phyloP scores from a whole-genome alignment of 2,329 filamentous ascomycete genomes.

The Colletotrichum sublineola region DNA sequence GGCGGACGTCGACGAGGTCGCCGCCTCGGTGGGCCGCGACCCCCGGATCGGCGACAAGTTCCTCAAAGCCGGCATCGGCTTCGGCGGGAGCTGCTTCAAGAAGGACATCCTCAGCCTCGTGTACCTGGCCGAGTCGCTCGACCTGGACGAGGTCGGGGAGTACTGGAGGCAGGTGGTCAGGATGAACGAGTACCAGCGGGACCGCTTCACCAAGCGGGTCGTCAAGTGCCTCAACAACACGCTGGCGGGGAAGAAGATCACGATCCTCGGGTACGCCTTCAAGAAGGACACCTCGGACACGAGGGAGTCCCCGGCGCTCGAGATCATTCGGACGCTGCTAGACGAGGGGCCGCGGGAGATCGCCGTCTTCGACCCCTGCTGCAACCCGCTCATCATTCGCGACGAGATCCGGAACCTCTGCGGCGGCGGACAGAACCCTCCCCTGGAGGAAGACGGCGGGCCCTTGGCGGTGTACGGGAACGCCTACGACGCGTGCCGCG shows the following conservation, averaged over 20 bases:
- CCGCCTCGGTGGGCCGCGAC: constrained; percentile 76
- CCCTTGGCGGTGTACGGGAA: constrained; percentile 63
- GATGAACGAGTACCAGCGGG: constrained; percentile 82
- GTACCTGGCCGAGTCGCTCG: constrained; percentile 80
- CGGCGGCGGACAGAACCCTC: constrained; percentile 37
- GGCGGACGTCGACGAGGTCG: constrained; percentile 80
- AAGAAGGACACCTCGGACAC: constrained; percentile 85
- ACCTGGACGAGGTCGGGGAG: constrained; percentile 77
- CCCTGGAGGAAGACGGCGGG: constrained; percentile 54
- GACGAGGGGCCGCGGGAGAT: constrained; percentile 75
- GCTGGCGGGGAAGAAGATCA: constrained; percentile 77
- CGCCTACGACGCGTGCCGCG: constrained; percentile 62
- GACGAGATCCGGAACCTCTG: constrained; percentile 64
- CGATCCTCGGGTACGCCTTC: constrained; percentile 81
- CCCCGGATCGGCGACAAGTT: constrained; percentile 79
- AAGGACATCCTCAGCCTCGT: constrained; percentile 82
- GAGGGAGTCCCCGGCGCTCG: constrained; percentile 76
- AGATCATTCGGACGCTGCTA: constrained; percentile 74
- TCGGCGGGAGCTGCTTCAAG: constrained; percentile 85
- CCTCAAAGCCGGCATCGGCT: constrained; percentile 80
- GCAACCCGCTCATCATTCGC: constrained; percentile 63
- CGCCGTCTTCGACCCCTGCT: constrained; percentile 77
- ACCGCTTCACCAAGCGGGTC: constrained; percentile 75
- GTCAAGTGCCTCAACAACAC: constrained; percentile 77
- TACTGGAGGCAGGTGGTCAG: constrained; percentile 82